Evolutionary conservation across 177 flowering plant genomes (phyloP), one percentile per base, ranked within the genome.

Genomic region (Telopea speciosissima): DNA sequence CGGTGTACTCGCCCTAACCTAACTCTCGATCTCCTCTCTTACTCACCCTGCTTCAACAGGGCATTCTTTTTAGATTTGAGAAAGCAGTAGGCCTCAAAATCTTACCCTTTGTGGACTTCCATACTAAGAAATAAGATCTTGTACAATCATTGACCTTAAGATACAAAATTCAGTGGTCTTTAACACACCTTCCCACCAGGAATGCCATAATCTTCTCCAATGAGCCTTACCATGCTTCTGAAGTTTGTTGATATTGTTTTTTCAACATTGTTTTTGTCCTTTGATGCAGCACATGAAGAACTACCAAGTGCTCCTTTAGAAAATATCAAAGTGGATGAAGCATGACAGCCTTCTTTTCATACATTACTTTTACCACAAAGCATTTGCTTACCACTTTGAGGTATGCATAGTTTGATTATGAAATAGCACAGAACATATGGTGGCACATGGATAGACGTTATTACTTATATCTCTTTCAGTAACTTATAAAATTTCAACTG

Each of bases 351-450:
- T 89, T 66, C 82, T 94, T 17, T 94, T 92, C 79, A 82, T 92
- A 70, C 89, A 94, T 78, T 70, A 92, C 76, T 92, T 92, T 74
- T 94, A 97, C 82, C 97, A 94, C 69, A 94, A 89, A 81, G 74
- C 87, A 52, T 90, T 92, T 75, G 93, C 97, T 19, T 94, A 92
- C 83, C 92, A 92, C 82, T 94, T 85, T 81, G 97, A 94, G 97
- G 97, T 90, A 81, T 70, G 2, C 24, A 26, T 17, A 14, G 22
- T 60, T 61, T 24, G 64, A 14, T 44, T 24, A 60, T 36, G 40
- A 36, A 36, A 24, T 10, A 17, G 24, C 0, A 49, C 54, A 49
- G 19, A 49, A 49, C 8, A 26, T 33, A 23, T 9, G 14, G 3
- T 13, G 33, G 6, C 31, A 8, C 10, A 17, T 28, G 10, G 40